Evolutionary conservation across 2,329 filamentous ascomycete genomes (phyloP).

Genomic region (Volutella citrinella): DNA sequence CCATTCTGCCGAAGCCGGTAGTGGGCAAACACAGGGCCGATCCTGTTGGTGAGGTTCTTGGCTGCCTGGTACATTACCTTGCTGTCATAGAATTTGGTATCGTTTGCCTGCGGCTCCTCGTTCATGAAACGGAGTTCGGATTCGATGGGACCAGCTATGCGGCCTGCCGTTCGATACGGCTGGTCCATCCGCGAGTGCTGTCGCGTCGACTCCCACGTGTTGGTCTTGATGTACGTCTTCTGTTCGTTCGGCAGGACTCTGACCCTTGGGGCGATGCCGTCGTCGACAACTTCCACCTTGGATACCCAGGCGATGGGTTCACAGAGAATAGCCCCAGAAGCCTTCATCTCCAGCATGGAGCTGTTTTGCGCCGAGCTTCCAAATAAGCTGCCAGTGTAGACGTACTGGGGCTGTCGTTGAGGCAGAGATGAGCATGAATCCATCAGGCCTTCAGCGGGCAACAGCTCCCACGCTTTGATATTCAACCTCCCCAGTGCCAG

Average conservation of each 20-base stretch:
- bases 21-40: background rate
- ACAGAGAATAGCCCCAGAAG: background rate
- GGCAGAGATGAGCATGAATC: background rate
- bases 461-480: no score
- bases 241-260: no score
- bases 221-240: no score
- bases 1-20: background rate
- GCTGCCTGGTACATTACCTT: background rate
- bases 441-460: no score
- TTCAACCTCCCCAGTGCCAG: no score
- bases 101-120: no score
- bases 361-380: background rate
- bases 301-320: background rate
- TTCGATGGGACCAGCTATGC: no score
- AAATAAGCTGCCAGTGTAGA: background rate
- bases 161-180: no score
- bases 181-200: no score
- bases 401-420: background rate
- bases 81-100: background rate
- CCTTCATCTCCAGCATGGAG: background rate
- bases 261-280: constrained; percentile 1
- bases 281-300: constrained; percentile 1
- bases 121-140: no score
- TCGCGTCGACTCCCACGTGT: no score
- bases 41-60: background rate